These are phyloP conservation scores for Dendryphion nanum DNA, from an alignment of 2,329 filamentous ascomycete genomes.

Conservation along the genomic window DNA sequence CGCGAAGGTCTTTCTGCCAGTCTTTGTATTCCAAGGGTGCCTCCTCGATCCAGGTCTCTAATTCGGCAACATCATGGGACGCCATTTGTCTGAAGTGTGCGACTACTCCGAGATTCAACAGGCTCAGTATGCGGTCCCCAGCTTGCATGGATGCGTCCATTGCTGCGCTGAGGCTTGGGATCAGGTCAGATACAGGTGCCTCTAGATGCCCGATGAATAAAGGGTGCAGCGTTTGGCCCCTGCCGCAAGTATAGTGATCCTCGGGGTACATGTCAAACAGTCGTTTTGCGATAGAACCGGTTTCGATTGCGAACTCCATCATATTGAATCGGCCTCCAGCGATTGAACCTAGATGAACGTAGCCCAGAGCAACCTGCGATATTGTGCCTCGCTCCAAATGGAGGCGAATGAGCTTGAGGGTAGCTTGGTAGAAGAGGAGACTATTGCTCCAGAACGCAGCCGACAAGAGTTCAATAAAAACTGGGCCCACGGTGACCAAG, in stretches of 20 bases:
- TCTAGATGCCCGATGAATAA: conserved; percentile 71
- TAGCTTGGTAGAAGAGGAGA: conserved; percentile 70
- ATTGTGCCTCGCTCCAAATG: conserved; percentile 65
- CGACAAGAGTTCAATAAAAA: conserved; percentile 67
- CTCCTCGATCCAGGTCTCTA: conserved; percentile 69
- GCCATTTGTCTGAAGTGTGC: conserved; percentile 68
- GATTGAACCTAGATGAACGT: conserved; percentile 67
- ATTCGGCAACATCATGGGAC: conserved; percentile 66
- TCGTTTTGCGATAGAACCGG: conserved; percentile 62
- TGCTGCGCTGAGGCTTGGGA: conserved; percentile 61
- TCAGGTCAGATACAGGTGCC: conserved; percentile 57
- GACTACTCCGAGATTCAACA: conserved; percentile 68
- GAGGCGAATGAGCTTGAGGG: conserved; percentile 64
- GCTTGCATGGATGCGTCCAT: conserved; percentile 65
- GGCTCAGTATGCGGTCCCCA: conserved; percentile 69
- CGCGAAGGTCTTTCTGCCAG: conserved; percentile 69
- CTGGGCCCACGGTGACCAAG: conserved; percentile 64
- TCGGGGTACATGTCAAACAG: conserved; percentile 62
- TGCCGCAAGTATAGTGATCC: conserved; percentile 59
- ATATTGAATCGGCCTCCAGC: conserved; percentile 69
- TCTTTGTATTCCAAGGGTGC: conserved; percentile 71
- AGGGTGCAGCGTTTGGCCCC: conserved; percentile 67
- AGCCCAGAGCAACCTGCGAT: conserved; percentile 67
- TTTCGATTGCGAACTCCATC: conserved; percentile 64
- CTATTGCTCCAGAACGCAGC: conserved; percentile 73